Base-by-base conservation (phyloP, 805 yeast species). In the Teunomyces funiuensis region DNA sequence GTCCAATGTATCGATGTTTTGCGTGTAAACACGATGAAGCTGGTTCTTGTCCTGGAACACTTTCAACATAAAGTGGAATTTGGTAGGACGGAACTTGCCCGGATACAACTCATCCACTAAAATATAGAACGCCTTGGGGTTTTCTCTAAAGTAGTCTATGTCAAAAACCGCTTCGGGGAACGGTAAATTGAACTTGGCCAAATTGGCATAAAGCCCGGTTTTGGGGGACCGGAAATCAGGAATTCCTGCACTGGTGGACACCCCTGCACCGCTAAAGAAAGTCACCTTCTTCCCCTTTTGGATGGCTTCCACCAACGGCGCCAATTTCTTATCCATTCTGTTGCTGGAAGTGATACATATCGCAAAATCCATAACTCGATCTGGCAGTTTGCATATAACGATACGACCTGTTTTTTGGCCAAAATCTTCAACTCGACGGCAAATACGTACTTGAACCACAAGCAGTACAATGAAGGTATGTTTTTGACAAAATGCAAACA, bases 81-180 rank as follows among this genome's bases (percentile, higher is more conserved):
- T 73, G 6, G 97, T 85, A 0, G 98, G 97, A 20, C 76, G 62
- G 57, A 82, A 91, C 49, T 84, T 82, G 0, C 96, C 95, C 0
- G 99, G 99, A 53, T 83, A 88, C 38, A 91, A 66, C 52, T 89
- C 97, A 11, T 78, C 78, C 0, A 96, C 95, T 39, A 91, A 69
- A 0, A 85, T 79, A 55, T 86, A 89, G 57, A 91, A 91, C 0
- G 97, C 93, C 45, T 78, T 73, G 0, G 98, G 98, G 39, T 77
- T 76, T 42, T 84, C 71, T 34, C 74, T 66, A 62, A 88, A 88
- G 58, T 78, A 91, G 14, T 83, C 90, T 30, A 91, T 83, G 57
- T 90, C 97, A 59, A 91, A 91, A 1, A 91, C 97, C 0, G 97
- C 97, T 58, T 91, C 99, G 0, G 97, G 93, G 58, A 79, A 89